These are phyloP conservation scores for Keqinozyma sinolaborantium DNA, from an alignment of 1,139 yeast genomes.

Conservation along the genomic window DNA sequence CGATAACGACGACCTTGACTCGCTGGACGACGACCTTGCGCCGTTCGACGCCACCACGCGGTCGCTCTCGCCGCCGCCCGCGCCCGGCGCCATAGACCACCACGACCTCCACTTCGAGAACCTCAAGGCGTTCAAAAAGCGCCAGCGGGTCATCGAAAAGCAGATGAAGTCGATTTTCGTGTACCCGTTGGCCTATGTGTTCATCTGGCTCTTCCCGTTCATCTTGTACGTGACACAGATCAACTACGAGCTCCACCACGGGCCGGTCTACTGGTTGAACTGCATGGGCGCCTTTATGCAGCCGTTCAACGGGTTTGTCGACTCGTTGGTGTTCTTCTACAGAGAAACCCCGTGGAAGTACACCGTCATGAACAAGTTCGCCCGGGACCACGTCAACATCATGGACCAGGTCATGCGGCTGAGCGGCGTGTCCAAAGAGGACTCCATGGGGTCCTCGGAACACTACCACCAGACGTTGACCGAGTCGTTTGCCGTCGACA, in stretches of 20 bases:
- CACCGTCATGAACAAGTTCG: slow-evolving; percentile 39
- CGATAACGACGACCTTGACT: not conserved
- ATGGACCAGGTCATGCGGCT: slow-evolving; percentile 19
- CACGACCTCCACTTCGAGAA: slow-evolving; percentile 56
- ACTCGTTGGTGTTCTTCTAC: slow-evolving; percentile 68
- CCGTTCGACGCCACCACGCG: not conserved
- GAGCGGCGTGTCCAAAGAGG: not conserved
- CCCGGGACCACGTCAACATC: slow-evolving; percentile 29
- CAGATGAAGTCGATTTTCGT: slow-evolving; percentile 80
- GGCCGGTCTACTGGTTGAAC: slow-evolving; percentile 63
- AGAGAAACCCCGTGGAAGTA: slow-evolving; percentile 77
- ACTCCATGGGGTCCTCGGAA: not conserved
- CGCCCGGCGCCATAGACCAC: slow-evolving; percentile 8
- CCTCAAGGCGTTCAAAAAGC: slow-evolving; percentile 52
- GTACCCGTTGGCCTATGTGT: slow-evolving; percentile 77
- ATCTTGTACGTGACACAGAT: slow-evolving; percentile 63
- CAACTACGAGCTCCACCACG: slow-evolving; percentile 42
- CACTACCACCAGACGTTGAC: not conserved
- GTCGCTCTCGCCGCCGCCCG: not conserved
- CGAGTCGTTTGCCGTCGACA: slow-evolving; percentile 6
- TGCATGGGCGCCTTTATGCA: slow-evolving; percentile 71
- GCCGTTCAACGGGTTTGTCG: slow-evolving; percentile 78
- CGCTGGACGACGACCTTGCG: not conserved
- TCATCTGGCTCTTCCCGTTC: slow-evolving; percentile 80
- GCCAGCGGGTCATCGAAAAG: slow-evolving; percentile 66